A percentile compares a stretch with the other conserved stretches of the same genome.
These are phyloP conservation scores for Ascochyta viciae-villosae DNA, from an alignment of 2,329 filamentous ascomycete genomes.

Conservation along the genomic window DNA sequence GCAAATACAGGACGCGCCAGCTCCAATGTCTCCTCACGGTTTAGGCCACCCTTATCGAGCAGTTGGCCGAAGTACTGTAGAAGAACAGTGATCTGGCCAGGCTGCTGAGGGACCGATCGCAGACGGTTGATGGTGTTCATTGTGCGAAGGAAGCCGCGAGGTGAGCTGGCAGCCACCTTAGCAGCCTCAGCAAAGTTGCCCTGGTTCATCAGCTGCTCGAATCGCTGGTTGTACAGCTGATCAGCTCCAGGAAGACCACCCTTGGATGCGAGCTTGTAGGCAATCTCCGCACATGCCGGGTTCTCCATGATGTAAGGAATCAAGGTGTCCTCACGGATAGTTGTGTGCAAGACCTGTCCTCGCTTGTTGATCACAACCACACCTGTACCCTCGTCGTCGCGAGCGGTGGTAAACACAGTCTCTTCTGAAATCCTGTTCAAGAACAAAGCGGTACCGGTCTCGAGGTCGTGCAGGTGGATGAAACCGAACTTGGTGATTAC, in stretches of 20 bases:
- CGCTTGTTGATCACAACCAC: conserved; percentile 96
- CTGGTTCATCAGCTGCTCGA: conserved; percentile 82
- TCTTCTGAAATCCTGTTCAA: conserved; percentile 99
- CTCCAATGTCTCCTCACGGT: conserved; percentile 93
- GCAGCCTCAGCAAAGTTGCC: conserved; percentile 88
- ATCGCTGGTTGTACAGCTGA: conserved; percentile 89
- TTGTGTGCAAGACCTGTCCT: conserved; percentile 93
- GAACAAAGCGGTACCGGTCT: conserved; percentile 94
- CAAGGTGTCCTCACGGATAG: conserved; percentile 87
- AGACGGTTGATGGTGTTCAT: conserved; percentile 95
- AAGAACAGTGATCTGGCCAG: conserved; percentile 89
- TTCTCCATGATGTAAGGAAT: conserved; percentile 97
- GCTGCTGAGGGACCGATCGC: conserved; percentile 81
- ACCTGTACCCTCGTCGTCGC: conserved; percentile 83
- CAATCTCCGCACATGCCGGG: conserved; percentile 89
- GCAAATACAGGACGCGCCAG: conserved; percentile 89
- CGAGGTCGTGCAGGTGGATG: conserved; percentile 97
- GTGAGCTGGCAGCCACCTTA: conserved; percentile 95
- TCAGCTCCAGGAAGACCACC: conserved; percentile 94
- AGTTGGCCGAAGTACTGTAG: conserved; percentile 98
- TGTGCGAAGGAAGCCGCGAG: conserved; percentile 92
- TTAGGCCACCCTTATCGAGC: conserved; percentile 91
- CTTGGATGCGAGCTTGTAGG: conserved; percentile 94
- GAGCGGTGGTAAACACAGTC: conserved; percentile 94
- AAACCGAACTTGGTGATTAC: conserved; percentile 99